Percentiles rank a stretch among this genome's conserved stretches.
Evolutionary conservation across 2,329 filamentous ascomycete species (phyloP).

Genomic region (Fusarium sp.): DNA sequence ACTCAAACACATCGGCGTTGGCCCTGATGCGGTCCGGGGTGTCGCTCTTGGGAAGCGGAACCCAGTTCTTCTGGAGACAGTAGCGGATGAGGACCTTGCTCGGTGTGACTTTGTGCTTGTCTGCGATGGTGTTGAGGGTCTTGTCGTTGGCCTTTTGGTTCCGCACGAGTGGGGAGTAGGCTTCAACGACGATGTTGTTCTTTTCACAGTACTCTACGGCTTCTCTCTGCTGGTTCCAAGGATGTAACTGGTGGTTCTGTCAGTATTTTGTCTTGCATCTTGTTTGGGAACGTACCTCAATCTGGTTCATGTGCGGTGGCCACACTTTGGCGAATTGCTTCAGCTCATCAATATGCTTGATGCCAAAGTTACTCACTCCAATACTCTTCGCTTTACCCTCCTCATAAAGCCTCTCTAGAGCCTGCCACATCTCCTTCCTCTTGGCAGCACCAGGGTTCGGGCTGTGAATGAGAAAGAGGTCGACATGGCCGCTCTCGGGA

Average conservation of each 20-base stretch:
- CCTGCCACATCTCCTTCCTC: conserved; percentile 74
- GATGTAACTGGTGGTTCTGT: conserved; percentile 73
- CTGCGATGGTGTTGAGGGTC: conserved; percentile 66
- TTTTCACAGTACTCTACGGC: conserved; percentile 73
- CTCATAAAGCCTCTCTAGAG: conserved; percentile 71
- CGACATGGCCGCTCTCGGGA: conserved; percentile 70
- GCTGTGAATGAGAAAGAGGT: conserved; percentile 78
- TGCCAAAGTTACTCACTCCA: conserved; percentile 79
- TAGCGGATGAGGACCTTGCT: conserved; percentile 77
- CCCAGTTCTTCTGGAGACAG: conserved; percentile 75
- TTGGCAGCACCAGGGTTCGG: conserved; percentile 66
- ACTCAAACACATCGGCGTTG: conserved; percentile 72
- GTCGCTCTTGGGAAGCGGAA: conserved; percentile 75
- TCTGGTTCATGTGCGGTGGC: conserved; percentile 78
- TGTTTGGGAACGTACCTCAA: conserved; percentile 65
- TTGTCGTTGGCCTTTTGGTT: conserved; percentile 62
- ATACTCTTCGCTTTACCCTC: conserved; percentile 73
- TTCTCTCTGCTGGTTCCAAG: conserved; percentile 69
- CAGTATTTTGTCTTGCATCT: conserved; percentile 54
- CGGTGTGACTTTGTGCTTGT: conserved; percentile 69
- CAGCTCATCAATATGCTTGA: conserved; percentile 75
- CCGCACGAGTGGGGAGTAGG: conserved; percentile 54
- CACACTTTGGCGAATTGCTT: conserved; percentile 71
- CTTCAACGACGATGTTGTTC: conserved; percentile 71
- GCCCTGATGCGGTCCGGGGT: conserved; percentile 68